A percentile compares a stretch with the other conserved stretches of the same genome.
These are phyloP conservation scores for Zoysia pacifica DNA, from an alignment of 176 grass and related monocot species.

Conservation along the genomic window DNA sequence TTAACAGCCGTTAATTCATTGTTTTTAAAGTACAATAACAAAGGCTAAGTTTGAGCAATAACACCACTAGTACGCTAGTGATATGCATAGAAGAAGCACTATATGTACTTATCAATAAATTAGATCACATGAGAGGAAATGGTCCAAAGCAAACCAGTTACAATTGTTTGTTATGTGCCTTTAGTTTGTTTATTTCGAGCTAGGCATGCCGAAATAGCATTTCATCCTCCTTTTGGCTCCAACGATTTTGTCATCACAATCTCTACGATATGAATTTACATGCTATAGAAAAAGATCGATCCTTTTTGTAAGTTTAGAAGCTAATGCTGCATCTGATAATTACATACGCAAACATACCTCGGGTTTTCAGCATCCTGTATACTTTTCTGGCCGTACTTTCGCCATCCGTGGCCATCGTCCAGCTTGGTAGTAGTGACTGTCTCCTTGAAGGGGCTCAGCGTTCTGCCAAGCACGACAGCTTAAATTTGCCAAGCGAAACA, in stretches of 20 bases:
- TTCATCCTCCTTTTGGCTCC: not conserved
- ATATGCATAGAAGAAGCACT: not conserved
- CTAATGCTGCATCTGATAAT: not conserved
- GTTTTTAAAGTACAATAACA: too few species aligned
- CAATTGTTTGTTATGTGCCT: not conserved
- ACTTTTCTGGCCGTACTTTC: conserved; percentile 84
- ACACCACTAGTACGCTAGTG: not conserved
- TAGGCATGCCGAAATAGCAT: not conserved
- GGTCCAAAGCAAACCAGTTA: not conserved
- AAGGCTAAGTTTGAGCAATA: not conserved
- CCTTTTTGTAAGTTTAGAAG: not conserved
- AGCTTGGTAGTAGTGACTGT: conserved; percentile 26
- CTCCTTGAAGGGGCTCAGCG: conserved; percentile 40
- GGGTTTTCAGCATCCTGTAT: conserved; percentile 53
- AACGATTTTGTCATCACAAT: not conserved
- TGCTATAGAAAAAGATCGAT: not conserved
- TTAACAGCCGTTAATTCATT: too few species aligned
- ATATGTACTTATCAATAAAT: conserved; percentile 1
- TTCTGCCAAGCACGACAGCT: conserved; percentile 42
- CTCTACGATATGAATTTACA: not conserved
- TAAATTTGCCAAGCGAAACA: not conserved
- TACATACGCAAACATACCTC: conserved; percentile 31
- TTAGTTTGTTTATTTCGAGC: not conserved
- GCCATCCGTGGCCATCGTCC: conserved; percentile 61
- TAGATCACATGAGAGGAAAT: not conserved